These are phyloP conservation scores for Petunia hybrid DNA, from an alignment of 305 asterid species.

Conservation along the genomic window DNA sequence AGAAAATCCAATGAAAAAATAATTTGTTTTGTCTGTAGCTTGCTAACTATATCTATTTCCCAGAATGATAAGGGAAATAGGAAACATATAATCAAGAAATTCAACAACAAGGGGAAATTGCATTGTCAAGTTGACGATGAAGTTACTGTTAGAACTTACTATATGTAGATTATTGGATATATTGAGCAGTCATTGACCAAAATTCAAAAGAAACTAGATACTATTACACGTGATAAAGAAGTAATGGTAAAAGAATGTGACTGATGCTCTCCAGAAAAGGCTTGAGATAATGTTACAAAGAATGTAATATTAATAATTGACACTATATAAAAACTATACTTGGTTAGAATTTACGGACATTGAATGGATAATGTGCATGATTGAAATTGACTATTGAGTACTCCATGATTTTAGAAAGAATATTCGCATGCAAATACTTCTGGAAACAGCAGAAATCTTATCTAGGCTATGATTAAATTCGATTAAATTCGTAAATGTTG, in stretches of 20 bases:
- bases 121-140: not conserved
- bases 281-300: no score
- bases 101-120: not conserved
- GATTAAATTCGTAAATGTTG: not conserved
- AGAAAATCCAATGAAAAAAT: slow-evolving; percentile 5
- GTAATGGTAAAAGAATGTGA: no score
- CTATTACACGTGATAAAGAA: no score
- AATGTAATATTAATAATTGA: no score
- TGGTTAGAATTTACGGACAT: no score
- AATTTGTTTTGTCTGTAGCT: not conserved
- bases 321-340: no score
- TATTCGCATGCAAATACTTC: no score
- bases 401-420: no score
- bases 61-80: not conserved
- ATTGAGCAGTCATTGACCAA: not conserved
- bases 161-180: not conserved
- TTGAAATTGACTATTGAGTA: no score
- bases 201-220: not conserved
- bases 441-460: no score
- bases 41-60: not conserved
- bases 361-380: no score
- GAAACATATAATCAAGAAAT: not conserved
- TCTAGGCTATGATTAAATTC: not conserved
- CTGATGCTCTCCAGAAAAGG: no score
- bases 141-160: not conserved